These are phyloP conservation scores for Lepidium didymum DNA, from an alignment of 345 rosid species.

Conservation along the genomic window DNA sequence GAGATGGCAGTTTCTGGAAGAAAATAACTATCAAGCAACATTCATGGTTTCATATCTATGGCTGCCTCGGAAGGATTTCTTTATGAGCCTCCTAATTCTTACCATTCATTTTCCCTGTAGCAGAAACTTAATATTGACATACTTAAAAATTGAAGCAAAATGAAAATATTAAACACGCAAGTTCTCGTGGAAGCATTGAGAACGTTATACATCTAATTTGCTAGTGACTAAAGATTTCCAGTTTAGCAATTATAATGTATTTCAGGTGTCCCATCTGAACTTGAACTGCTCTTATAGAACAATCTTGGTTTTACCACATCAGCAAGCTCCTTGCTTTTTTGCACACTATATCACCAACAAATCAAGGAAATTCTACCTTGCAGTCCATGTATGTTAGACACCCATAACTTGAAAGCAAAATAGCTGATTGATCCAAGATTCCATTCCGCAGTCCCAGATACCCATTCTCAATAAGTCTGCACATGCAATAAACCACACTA, in stretches of 20 bases:
- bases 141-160: not conserved
- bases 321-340: not conserved
- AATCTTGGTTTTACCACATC: not conserved
- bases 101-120: not conserved
- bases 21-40: conserved; percentile 3
- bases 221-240: not conserved
- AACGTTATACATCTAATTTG: not conserved
- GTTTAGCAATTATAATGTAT: not conserved
- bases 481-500: conserved; percentile 16
- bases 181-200: not conserved
- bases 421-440: conserved; percentile 93
- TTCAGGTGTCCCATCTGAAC: not conserved
- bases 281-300: not conserved
- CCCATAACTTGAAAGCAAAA: conserved; percentile 72
- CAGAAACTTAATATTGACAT: not conserved
- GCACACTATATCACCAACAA: conserved; percentile 1
- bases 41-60: conserved; percentile 2
- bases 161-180: not conserved
- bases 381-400: conserved; percentile 87
- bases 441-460: conserved; percentile 90
- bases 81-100: not conserved
- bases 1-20: conserved; percentile 27
- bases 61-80: not conserved
- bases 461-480: conserved; percentile 85
- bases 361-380: conserved; percentile 50